phyloP scores from a whole-genome alignment of 805 yeast species.

The Ascoidea asiatica region DNA sequence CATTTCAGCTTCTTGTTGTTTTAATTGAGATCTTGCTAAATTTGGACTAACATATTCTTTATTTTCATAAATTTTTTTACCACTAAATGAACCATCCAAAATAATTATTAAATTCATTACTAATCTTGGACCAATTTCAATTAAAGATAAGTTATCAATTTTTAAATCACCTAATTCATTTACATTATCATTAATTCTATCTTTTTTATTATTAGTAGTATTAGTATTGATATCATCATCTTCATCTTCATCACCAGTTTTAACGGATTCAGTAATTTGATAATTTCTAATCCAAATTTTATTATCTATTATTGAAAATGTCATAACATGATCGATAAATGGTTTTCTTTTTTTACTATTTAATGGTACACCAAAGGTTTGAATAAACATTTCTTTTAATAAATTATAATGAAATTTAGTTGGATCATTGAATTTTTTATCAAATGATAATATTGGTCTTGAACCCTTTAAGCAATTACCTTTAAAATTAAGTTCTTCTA shows the following conservation, averaged over 20 bases:
- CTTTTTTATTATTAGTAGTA: too few species aligned
- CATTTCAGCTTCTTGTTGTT: constrained; percentile 65
- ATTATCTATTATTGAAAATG: constrained; percentile 83
- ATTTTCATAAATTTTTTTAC: constrained; percentile 94
- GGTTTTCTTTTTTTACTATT: constrained; percentile 87
- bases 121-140: constrained; percentile 94
- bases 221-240: too few species aligned
- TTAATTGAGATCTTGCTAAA: constrained; percentile 79
- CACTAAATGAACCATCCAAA: constrained; percentile 93
- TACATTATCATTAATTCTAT: constrained; percentile 23
- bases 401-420: constrained; percentile 52
- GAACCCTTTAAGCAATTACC: constrained; percentile 95
- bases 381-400: constrained; percentile 72
- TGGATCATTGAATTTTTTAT: constrained; percentile 53
- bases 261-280: constrained; percentile 65
- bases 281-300: constrained; percentile 93
- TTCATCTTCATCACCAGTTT: constrained; percentile 34
- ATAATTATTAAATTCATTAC: constrained; percentile 86
- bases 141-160: constrained; percentile 53
- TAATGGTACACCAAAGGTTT: constrained; percentile 92
- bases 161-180: neutral
- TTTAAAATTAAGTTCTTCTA: constrained; percentile 90
- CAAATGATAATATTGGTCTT: constrained; percentile 86
- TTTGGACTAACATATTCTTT: constrained; percentile 95
- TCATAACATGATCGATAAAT: constrained; percentile 87